A percentile compares a stretch with the other conserved stretches of the same genome.
phyloP scores from a whole-genome alignment of 805 yeast species.

The Debaryomyces hansenii region DNA sequence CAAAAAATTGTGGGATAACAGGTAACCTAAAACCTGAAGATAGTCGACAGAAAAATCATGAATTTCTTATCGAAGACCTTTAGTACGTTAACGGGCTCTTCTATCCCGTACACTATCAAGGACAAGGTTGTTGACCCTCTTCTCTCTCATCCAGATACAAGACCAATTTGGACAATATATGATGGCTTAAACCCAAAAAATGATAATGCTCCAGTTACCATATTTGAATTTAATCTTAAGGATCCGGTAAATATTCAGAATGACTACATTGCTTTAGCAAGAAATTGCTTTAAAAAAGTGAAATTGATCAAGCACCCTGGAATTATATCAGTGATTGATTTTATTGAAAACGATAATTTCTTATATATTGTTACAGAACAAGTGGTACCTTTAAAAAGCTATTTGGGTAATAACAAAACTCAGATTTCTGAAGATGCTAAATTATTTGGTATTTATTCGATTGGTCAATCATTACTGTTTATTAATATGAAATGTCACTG shows the following conservation, averaged over 20 bases:
- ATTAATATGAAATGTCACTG: slow-evolving; percentile 58
- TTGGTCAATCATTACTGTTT: slow-evolving; percentile 55
- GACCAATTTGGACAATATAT: slow-evolving; percentile 62
- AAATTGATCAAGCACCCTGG: slow-evolving; percentile 71
- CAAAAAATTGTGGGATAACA: not conserved
- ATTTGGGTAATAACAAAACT: slow-evolving; percentile 31
- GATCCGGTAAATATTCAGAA: slow-evolving; percentile 31
- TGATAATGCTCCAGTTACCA: slow-evolving; percentile 52
- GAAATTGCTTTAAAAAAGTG: slow-evolving; percentile 42
- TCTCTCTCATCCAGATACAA: slow-evolving; percentile 17
- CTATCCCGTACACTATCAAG: slow-evolving; percentile 59
- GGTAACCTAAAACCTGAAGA: not conserved
- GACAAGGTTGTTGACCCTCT: slow-evolving; percentile 38
- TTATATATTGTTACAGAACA: slow-evolving; percentile 69
- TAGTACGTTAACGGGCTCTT: slow-evolving; percentile 53
- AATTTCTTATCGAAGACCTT: slow-evolving; percentile 68
- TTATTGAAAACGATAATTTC: slow-evolving; percentile 57
- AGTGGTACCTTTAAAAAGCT: slow-evolving; percentile 50
- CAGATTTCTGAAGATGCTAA: slow-evolving; percentile 34
- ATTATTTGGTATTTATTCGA: slow-evolving; percentile 55
- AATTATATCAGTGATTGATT: slow-evolving; percentile 59
- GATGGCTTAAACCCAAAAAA: slow-evolving; percentile 57
- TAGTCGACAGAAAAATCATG: slow-evolving; percentile 35
- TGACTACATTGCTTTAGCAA: slow-evolving; percentile 28
- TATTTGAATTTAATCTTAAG: slow-evolving; percentile 61